Evolutionary conservation across 768 basidiomycete species (phyloP).

Genomic region (Boletus pseudopeckii): DNA sequence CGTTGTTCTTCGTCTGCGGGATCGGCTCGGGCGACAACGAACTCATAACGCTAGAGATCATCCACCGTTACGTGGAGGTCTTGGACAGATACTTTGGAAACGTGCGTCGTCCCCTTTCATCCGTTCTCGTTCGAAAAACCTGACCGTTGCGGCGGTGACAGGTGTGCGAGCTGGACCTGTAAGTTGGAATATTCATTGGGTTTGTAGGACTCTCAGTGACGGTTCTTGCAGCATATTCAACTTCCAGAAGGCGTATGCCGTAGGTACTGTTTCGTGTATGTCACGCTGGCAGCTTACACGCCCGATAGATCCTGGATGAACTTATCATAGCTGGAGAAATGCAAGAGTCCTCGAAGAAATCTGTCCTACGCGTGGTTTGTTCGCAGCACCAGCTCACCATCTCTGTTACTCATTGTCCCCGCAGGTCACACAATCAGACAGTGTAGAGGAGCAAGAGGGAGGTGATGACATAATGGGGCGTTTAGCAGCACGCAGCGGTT

Average conservation of each 20-base stretch:
- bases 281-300: neutral
- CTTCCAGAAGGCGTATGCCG: conserved; percentile 94
- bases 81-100: conserved; percentile 60
- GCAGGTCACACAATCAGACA: conserved; percentile 83
- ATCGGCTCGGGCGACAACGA: conserved; percentile 87
- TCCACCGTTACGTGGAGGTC: conserved; percentile 94
- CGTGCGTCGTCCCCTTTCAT: conserved; percentile 23
- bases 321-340: conserved; percentile 91
- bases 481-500: conserved; percentile 69
- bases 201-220: neutral
- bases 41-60: conserved; percentile 85
- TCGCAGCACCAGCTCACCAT: conserved; percentile 7
- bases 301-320: conserved; percentile 77
- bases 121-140: neutral
- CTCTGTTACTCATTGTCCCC: neutral
- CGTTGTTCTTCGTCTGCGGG: conserved; percentile 91
- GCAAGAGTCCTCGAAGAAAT: conserved; percentile 84
- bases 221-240: conserved; percentile 79
- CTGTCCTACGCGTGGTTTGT: conserved; percentile 56
- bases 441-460: conserved; percentile 81
- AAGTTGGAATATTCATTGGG: conserved; percentile 21
- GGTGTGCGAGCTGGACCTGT: conserved; percentile 95
- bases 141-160: conserved; percentile 26
- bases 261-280: conserved; percentile 29
- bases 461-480: conserved; percentile 78